A percentile compares a stretch with the other conserved stretches of the same genome.
Conservation (phyloP, 371 early-diverging fungal genomes). For the Lichtheimia ramosa region DNA sequence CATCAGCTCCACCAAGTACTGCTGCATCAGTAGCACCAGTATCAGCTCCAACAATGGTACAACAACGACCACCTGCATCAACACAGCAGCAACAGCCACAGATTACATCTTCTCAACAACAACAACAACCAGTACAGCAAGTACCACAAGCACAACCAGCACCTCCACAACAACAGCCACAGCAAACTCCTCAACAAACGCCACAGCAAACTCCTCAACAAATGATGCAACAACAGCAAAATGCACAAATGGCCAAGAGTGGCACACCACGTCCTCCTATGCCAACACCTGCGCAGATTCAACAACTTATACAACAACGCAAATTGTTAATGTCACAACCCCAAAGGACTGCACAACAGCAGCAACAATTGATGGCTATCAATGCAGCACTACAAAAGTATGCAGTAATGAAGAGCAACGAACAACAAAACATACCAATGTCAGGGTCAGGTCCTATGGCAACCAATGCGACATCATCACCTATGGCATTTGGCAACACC, state of each 20-base stretch:
- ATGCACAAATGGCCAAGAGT: neutral
- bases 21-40: conserved; percentile 5
- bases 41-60: conserved; percentile 12
- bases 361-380: conserved; percentile 29
- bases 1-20: conserved; percentile 4
- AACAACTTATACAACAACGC: conserved; percentile 11
- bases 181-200: conserved; percentile 18
- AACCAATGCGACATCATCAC: conserved; percentile 14
- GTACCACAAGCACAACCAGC: conserved; percentile 12
- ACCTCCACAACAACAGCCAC: conserved; percentile 19
- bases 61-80: conserved; percentile 11
- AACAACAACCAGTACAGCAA: conserved; percentile 12
- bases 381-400: conserved; percentile 14
- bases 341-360: conserved; percentile 22
- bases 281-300: conserved; percentile 3
- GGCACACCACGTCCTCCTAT: neutral
- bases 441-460: conserved; percentile 7
- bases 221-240: conserved; percentile 19
- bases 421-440: conserved; percentile 4
- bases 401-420: conserved; percentile 5
- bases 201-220: conserved; percentile 19
- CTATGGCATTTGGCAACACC: conserved; percentile 18
- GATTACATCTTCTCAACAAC: conserved; percentile 8
- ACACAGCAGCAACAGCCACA: conserved; percentile 14
- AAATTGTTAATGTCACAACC: conserved; percentile 1